Evolutionary conservation across 192 early-diverging fungal species (phyloP).

Genomic region (Backusella liffmaniae): DNA sequence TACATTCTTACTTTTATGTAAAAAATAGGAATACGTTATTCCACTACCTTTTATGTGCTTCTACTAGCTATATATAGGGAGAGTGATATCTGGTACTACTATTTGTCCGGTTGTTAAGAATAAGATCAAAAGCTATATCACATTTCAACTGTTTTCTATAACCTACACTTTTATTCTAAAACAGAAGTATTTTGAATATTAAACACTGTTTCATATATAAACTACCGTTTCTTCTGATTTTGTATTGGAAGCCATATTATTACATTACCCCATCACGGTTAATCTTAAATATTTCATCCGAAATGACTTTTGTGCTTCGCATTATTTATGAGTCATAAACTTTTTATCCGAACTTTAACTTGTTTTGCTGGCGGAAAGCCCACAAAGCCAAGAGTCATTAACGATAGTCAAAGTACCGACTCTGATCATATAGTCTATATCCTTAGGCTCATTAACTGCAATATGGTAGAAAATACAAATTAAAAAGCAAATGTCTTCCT

Average conservation of each 20-base stretch:
- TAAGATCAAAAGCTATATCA: not conserved
- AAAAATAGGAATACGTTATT: not conserved
- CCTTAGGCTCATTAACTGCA: too few relatives aligned
- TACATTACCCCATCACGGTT: not conserved
- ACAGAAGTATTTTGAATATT: not conserved
- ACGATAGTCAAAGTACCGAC: not conserved
- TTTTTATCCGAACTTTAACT: not conserved
- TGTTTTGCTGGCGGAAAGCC: not conserved
- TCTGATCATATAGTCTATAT: too few relatives aligned
- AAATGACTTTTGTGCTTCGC: not conserved
- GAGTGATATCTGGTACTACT: not conserved
- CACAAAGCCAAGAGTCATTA: too few relatives aligned
- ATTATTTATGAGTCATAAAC: not conserved
- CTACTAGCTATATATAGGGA: not conserved
- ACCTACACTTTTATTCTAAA: not conserved
- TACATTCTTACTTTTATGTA: not conserved
- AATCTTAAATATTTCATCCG: not conserved
- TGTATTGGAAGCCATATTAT: not conserved
- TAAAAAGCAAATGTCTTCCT: not conserved
- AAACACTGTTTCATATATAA: not conserved
- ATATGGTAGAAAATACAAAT: too few relatives aligned
- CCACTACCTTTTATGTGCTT: not conserved
- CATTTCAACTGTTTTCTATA: not conserved
- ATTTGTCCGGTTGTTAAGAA: not conserved
- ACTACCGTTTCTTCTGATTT: not conserved